Conservation (phyloP, 2,329 filamentous ascomycete genomes). For the Arthrobotrys musiformis region DNA sequence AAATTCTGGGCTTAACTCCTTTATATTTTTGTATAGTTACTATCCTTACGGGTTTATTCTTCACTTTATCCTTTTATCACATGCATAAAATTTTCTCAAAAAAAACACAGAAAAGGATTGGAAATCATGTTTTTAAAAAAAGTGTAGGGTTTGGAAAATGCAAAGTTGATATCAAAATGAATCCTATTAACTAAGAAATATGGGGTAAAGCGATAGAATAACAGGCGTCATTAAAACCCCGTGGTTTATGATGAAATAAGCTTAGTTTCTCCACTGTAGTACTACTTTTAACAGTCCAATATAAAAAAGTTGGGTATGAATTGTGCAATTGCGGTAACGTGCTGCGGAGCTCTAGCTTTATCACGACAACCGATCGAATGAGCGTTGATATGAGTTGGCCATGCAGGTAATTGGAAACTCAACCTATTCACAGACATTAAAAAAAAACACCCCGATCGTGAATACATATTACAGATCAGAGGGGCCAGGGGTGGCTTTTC, state of each 20-base stretch:
- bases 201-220: background rate
- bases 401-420: background rate
- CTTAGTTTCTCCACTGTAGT: background rate
- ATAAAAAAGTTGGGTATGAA: background rate
- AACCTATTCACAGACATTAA: background rate
- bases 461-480: background rate
- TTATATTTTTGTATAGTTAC: background rate
- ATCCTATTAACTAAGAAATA: background rate
- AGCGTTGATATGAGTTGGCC: background rate
- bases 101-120: background rate
- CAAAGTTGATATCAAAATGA: conserved; percentile 2
- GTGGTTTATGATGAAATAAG: background rate
- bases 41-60: no score
- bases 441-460: background rate
- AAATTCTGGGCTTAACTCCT: no score
- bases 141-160: background rate
- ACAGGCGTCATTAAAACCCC: background rate
- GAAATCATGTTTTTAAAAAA: background rate
- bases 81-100: no score
- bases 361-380: background rate
- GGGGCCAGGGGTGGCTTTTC: no score
- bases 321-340: background rate
- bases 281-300: background rate
- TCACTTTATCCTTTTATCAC: no score
- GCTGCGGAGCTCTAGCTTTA: background rate